Conservation (phyloP, 2,329 filamentous ascomycete genomes). For the Aspergillus eucalypticola region DNA sequence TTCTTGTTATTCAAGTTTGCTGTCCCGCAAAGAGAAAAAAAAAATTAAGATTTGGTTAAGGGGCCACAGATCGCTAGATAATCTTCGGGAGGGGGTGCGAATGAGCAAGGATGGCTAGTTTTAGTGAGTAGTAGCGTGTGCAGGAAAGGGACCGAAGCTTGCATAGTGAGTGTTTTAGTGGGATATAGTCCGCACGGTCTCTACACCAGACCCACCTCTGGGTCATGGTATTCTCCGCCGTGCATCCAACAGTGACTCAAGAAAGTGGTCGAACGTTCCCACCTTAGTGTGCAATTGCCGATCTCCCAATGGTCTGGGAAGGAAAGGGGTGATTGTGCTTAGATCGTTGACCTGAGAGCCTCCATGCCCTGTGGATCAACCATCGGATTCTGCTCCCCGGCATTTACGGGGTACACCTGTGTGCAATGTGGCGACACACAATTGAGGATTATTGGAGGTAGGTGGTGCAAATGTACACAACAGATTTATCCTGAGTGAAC, state of each 20-base stretch:
- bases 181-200: constrained; percentile 4
- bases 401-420: not conserved
- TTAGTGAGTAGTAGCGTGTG: constrained; percentile 3
- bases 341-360: not conserved
- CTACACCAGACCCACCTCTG: not conserved
- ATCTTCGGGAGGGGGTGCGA: not conserved
- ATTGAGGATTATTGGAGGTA: not conserved
- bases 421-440: not conserved
- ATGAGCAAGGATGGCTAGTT: not conserved
- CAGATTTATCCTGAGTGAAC: not conserved
- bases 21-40: not conserved
- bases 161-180: constrained; percentile 1
- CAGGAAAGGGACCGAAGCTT: not conserved
- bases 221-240: not conserved
- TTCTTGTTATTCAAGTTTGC: not conserved
- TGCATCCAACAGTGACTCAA: not conserved
- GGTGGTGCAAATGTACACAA: not conserved
- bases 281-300: not conserved
- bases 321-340: not conserved
- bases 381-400: not conserved
- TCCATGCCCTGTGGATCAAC: not conserved
- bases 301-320: constrained; percentile 1
- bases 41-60: constrained; percentile 3
- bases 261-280: not conserved
- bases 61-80: constrained; percentile 3